Base-by-base conservation (phyloP, 176 grass and related monocot genomes). In the Carex kokanica region DNA sequence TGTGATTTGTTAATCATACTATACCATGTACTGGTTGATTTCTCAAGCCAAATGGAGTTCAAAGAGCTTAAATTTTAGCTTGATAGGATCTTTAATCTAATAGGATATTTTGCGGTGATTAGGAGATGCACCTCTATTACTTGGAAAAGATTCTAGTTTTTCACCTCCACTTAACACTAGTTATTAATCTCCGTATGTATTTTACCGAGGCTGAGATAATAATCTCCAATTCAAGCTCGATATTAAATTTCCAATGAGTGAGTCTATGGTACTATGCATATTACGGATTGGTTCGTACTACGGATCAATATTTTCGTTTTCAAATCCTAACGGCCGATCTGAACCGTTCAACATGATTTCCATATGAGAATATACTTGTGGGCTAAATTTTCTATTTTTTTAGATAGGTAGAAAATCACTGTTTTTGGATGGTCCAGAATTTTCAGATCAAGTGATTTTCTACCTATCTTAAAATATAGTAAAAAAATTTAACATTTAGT, bases 1-100 rank as follows among this genome's bases (percentile, higher is more conserved):
- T 71, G 16, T 75, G 45, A 40, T 72, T 45, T 84, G 67, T 60
- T 17, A 70, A 18, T 78, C 5, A 23, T 78, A 43, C 77, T 53
- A 5, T 77, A 17, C n/a, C 49, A 6, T 29, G 18, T 74, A 61
- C 24, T 60, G 18, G 61, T 72, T 57, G 23, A 74, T 74, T 84
- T 12, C 10, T 83, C 12, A 53, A 8, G 34, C 60, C 47, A 64
- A 23, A 8, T 18, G 5, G 6, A 11, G 34, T 71, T 43, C 7
- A 21, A 70, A 71, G 21, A 43, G 36, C 36, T 71, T 71, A 71
- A 15, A 78, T 78, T 78, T 57, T 78, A 78, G 10, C n/a, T 57
- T 56, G 53, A 29, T 57, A n/a, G 10, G 23, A 55, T 18, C 14
- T 67, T 51, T 78, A 1, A 56, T 16, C 29, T 57, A 78, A 40